Conservation (phyloP, 768 basidiomycete species). For the Heimioporus sp. region DNA sequence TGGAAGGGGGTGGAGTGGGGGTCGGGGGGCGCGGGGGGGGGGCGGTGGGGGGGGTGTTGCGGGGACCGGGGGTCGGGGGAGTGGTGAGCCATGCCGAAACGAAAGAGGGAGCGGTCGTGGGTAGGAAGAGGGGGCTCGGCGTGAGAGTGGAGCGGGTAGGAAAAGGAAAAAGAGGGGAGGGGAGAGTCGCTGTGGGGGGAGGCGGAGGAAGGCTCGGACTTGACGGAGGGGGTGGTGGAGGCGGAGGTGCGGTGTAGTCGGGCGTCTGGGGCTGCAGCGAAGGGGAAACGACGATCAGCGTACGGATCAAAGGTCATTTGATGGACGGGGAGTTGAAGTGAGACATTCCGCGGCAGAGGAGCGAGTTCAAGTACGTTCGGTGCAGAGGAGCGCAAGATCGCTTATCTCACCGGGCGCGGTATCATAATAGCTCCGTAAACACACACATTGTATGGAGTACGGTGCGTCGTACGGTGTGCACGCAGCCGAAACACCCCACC, state of each 20-base stretch:
- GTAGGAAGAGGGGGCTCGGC: neutral
- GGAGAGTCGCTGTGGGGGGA: slow-evolving; percentile 21
- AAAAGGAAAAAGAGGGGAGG: slow-evolving; percentile 20
- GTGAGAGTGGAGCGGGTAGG: slow-evolving; percentile 12
- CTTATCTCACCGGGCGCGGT: too few relatives aligned
- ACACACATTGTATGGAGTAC: too few relatives aligned
- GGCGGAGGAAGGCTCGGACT: slow-evolving; percentile 26
- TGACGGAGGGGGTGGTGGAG: slow-evolving; percentile 21
- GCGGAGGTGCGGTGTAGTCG: neutral
- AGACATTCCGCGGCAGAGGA: neutral
- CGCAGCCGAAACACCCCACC: too few relatives aligned
- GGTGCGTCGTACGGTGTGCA: too few relatives aligned
- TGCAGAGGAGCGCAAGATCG: too few relatives aligned
- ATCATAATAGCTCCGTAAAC: too few relatives aligned
- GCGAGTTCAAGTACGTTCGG: neutral
- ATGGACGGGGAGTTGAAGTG: neutral
- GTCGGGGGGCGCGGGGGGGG: neutral
- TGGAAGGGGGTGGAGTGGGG: too few relatives aligned
- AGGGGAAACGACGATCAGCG: slow-evolving; percentile 10
- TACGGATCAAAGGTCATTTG: slow-evolving; percentile 26
- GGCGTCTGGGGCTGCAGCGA: slow-evolving; percentile 7
- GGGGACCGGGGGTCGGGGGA: neutral
- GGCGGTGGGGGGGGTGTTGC: slow-evolving; percentile 17
- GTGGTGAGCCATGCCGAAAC: slow-evolving; percentile 28
- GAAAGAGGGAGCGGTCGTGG: slow-evolving; percentile 12